Conservation (phyloP, 2,329 filamentous ascomycete species). For the Botrytis fabae region DNA sequence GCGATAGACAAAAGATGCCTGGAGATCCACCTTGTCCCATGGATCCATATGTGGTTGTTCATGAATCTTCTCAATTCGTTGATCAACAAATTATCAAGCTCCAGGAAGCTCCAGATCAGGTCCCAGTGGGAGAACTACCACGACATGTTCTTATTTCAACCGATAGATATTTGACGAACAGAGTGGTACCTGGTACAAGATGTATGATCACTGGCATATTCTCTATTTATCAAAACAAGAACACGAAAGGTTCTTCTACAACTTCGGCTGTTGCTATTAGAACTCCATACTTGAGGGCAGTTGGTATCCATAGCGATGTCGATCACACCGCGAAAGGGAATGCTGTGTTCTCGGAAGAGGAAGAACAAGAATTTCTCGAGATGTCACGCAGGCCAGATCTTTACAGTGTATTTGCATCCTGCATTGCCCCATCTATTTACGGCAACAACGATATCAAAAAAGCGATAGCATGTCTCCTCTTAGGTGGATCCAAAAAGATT, state of each 20-base stretch:
- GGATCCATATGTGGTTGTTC: conserved; percentile 93
- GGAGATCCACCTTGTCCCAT: conserved; percentile 83
- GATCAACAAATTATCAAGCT: conserved; percentile 98
- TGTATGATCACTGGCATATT: conserved; percentile 97
- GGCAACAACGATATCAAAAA: conserved; percentile 97
- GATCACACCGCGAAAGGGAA: conserved; percentile 87
- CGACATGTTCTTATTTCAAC: conserved; percentile 93
- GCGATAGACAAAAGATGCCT: conserved; percentile 62
- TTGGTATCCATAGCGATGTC: conserved; percentile 87
- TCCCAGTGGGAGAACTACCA: conserved; percentile 93
- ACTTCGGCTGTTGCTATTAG: conserved; percentile 88
- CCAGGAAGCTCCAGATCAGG: conserved; percentile 95
- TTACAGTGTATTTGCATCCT: conserved; percentile 87
- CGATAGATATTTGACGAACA: conserved; percentile 93
- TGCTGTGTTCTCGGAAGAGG: conserved; percentile 84
- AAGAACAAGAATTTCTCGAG: conserved; percentile 94
- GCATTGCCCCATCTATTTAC: conserved; percentile 96
- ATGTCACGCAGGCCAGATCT: conserved; percentile 87
- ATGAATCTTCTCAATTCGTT: conserved; percentile 92
- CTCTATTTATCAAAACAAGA: conserved; percentile 95
- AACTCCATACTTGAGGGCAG: conserved; percentile 89
- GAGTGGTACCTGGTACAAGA: conserved; percentile 90
- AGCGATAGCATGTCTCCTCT: conserved; percentile 86
- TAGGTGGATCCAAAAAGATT: conserved; percentile 97
- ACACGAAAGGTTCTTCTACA: conserved; percentile 70